These are phyloP conservation scores for Trypanosoma brucei DNA, from an alignment of 208 protist species.

Conservation along the genomic window DNA sequence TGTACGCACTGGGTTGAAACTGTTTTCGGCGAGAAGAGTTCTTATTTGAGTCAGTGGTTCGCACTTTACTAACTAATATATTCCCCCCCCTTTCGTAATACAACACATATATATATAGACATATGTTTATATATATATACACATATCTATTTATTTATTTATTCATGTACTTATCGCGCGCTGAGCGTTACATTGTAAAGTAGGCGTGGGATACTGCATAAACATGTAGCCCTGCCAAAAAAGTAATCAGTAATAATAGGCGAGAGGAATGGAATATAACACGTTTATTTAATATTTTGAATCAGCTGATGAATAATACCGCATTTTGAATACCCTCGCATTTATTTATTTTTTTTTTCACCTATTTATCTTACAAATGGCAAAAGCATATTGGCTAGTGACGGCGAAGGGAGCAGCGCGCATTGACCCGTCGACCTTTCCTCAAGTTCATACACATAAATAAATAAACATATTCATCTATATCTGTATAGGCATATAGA, in stretches of 20 bases:
- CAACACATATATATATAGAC: constrained; percentile 4
- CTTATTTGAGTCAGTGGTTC: background rate
- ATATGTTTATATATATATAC: constrained; percentile 12
- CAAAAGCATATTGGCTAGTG: background rate
- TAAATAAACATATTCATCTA: constrained; percentile 1
- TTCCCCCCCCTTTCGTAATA: background rate
- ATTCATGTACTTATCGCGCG: background rate
- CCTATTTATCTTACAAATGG: too few relatives aligned
- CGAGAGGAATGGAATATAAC: too few relatives aligned
- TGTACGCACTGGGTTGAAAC: background rate
- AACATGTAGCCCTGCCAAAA: background rate
- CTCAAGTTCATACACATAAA: background rate
- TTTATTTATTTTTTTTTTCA: too few relatives aligned
- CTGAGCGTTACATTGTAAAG: background rate
- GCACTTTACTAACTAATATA: constrained; percentile 1
- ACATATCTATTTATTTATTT: background rate
- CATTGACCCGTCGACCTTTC: too few relatives aligned
- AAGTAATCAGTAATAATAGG: too few relatives aligned
- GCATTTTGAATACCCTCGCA: too few relatives aligned
- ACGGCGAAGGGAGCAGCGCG: background rate
- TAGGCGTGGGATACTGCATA: background rate
- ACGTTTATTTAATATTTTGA: too few relatives aligned
- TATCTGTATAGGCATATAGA: background rate
- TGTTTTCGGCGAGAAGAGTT: background rate
- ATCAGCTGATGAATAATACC: too few relatives aligned